A percentile compares a stretch with the other conserved stretches of the same genome.
phyloP scores from a whole-genome alignment of 2,329 filamentous ascomycete species.

The Pestalotiopsis fici region DNA sequence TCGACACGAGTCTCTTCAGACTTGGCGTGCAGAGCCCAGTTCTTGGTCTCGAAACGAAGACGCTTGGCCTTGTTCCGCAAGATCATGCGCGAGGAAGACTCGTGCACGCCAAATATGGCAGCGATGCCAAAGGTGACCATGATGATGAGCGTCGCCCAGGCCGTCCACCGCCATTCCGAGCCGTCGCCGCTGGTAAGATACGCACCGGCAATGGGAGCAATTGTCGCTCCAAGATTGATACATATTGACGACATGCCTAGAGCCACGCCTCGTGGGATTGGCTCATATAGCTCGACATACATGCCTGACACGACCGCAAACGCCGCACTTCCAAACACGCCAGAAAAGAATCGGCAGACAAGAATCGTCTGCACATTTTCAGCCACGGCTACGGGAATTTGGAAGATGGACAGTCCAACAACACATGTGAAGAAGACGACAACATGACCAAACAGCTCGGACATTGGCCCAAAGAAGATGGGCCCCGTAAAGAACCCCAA shows the following conservation, averaged over 20 bases:
- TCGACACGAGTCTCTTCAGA: conserved; percentile 25
- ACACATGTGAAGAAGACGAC: conserved; percentile 14
- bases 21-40: conserved; percentile 27
- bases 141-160: conserved; percentile 55
- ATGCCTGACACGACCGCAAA: conserved; percentile 16
- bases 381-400: conserved; percentile 19
- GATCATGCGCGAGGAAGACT: conserved; percentile 50
- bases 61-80: conserved; percentile 47
- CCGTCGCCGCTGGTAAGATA: conserved; percentile 5
- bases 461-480: conserved; percentile 17
- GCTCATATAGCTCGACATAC: conserved; percentile 20
- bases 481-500: conserved; percentile 16
- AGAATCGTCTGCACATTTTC: conserved; percentile 16
- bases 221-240: conserved; percentile 18
- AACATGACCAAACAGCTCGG: conserved; percentile 16
- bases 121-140: conserved; percentile 39
- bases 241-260: conserved; percentile 14
- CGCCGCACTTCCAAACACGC: conserved; percentile 15
- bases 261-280: conserved; percentile 16
- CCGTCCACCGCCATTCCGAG: conserved; percentile 53
- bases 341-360: conserved; percentile 20
- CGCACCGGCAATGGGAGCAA: conserved; percentile 15
- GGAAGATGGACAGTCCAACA: conserved; percentile 16
- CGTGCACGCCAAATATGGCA: conserved; percentile 43
- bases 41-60: conserved; percentile 46